These are phyloP conservation scores for Serendipita sp. DNA, from an alignment of 768 basidiomycete genomes.

Conservation along the genomic window DNA sequence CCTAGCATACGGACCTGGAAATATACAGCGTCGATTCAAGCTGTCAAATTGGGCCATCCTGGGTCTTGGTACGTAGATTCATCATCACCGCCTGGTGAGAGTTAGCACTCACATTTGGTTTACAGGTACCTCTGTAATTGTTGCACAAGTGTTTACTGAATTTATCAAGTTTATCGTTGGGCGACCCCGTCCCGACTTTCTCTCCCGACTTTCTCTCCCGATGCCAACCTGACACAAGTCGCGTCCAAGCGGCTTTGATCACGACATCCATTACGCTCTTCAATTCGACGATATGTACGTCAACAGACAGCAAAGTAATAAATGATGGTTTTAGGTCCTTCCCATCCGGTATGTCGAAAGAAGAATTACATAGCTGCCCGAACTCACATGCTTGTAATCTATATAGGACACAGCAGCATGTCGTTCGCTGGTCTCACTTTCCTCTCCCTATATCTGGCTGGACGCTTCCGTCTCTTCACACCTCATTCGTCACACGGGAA, in stretches of 20 bases:
- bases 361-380: too few relatives aligned
- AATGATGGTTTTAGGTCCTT: conserved; percentile 30
- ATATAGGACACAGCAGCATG: conserved; percentile 39
- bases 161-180: conserved; percentile 15
- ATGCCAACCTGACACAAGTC: conserved; percentile 38
- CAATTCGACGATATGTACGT: conserved; percentile 13
- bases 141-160: not conserved
- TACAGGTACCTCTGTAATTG: not conserved
- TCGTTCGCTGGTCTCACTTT: conserved; percentile 53
- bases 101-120: not conserved
- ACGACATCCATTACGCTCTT: not conserved
- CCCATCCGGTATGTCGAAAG: conserved; percentile 29
- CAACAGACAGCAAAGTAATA: conserved; percentile 27
- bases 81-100: not conserved
- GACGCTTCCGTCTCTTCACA: not conserved
- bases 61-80: not conserved
- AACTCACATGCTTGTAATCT: not conserved
- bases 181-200: conserved; percentile 49
- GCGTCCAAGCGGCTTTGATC: not conserved
- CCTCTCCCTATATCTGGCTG: conserved; percentile 43
- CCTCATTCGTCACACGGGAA: not conserved
- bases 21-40: not conserved
- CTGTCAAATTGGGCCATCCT: not conserved
- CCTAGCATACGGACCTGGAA: not conserved
- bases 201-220: conserved; percentile 52